Base-by-base conservation (phyloP, 441 rosid genomes). In the Pelargonium myrrhifolium region DNA sequence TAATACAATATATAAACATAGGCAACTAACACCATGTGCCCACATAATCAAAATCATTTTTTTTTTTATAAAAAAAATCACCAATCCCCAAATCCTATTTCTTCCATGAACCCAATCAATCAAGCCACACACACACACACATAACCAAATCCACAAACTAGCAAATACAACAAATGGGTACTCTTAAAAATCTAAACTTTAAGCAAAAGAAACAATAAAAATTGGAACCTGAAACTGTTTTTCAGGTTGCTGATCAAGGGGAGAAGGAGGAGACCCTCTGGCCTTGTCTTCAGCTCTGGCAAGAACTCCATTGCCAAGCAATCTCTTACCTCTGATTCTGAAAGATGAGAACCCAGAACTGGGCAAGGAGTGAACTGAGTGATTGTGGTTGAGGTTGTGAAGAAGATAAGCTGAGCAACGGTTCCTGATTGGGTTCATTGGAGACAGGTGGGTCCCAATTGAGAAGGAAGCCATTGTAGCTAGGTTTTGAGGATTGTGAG, bases 211-310 rank as follows among this genome's bases (percentile, higher is more conserved):
- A 18, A 14, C 37, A 4, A 69, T n/a, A 28, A 26, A 59, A 59
- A 28, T 51, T 31, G 39, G 28, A 79, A 89, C 93, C 96, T 89
- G 37, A 42, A 81, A 75, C 72, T 77, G 78, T 3, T 78, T 17
- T 6, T 78, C 78, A 71, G 75, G 51, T 68, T 79, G 72, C 39
- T 43, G 71, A 62, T 77, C 79, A 63, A 61, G 42, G 35, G 86
- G 49, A 68, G 83, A 28, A 71, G 87, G 71, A 68, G 87, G 76
- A 65, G 82, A 74, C 18, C 65, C 80, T 67, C 77, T 75, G n/a
- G 86, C 85, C 80, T 85, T 83, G 74, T 89, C 88, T 82, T 89
- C 96, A 49, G 92, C 92, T 73, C 89, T 81, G 42, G 80, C 86
- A 68, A 86, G 86, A 68, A 87, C 76, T 43, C 76, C 70, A 71